Evolutionary conservation across 2,329 filamentous ascomycete species (phyloP), one percentile per base, ranked within the genome.

Genomic region (Cytospora piceae): DNA sequence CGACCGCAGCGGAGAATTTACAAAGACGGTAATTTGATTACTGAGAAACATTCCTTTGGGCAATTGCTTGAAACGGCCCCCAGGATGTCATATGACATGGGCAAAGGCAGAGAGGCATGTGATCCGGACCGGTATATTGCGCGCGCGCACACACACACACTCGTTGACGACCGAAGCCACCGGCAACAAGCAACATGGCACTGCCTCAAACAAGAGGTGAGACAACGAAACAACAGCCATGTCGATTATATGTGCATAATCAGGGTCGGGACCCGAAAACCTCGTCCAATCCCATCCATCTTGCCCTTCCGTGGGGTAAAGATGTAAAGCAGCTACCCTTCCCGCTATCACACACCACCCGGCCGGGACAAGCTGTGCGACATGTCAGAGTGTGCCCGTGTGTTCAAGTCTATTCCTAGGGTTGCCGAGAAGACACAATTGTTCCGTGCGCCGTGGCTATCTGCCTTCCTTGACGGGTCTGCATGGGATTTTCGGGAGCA

Each of bases 351-450:
- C 29, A 57, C 29, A 51, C 29, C 52, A 17, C 39, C 52, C 52
- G 29, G 53, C 31, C 29, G 53, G 42, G 37, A 51, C 5, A 42
- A 37, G 52, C 57, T 24, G 60, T 63, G 53, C 52, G 27, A 56
- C 60, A 32, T 57, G 53, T 20, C 61, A 57, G 51, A 37, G 14
- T 24, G 29, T 42, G n/a, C 32, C 12, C n/a, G n/a, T 29, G 39
- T 49, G 29, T 29, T 14, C 27, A 4, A 37, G 53, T 20, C 6
- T 22, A n/a, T 3, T 5, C 31, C 55, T 34, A 15, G n/a, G 22
- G 22, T 3, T 24, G 9, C 22, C 20, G 8, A 17, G 20, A 42
- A 46, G 5, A 15, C 17, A 11, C 24, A n/a, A 8, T 27, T 15
- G 39, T 53, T 55, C 17, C 59, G 34, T 17, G 32, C 34, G 34